Evolutionary conservation across 306 rosid species (phyloP).

Genomic region (Sphenostylis stenocarpa): DNA sequence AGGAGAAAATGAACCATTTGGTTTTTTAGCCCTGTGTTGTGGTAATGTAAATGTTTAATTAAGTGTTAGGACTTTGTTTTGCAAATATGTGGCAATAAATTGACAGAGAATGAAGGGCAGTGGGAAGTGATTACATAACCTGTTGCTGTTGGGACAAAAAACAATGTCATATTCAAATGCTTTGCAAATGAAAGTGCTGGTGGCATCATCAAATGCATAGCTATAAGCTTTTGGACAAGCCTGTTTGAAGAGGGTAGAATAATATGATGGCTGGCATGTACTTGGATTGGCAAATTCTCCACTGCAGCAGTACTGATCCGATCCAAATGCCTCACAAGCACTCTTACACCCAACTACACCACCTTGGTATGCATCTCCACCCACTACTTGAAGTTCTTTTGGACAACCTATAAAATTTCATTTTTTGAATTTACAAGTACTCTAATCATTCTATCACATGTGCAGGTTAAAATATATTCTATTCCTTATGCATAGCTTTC

Average conservation of each 20-base stretch:
- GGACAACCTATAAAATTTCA: conserved; percentile 66
- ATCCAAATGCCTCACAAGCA: conserved; percentile 87
- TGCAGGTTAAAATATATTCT: not conserved
- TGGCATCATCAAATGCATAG: conserved; percentile 88
- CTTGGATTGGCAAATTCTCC: conserved; percentile 83
- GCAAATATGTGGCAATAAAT: not conserved
- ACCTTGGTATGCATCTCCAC: conserved; percentile 46
- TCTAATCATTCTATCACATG: not conserved
- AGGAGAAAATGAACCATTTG: conserved; percentile 34
- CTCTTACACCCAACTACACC: conserved; percentile 81
- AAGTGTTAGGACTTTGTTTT: not conserved
- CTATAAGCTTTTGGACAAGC: conserved; percentile 97
- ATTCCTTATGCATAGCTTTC: not conserved
- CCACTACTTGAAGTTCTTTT: conserved; percentile 88
- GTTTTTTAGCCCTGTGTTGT: conserved; percentile 40
- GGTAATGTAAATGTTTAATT: conserved; percentile 10
- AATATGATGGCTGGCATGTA: conserved; percentile 72
- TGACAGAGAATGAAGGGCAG: not conserved
- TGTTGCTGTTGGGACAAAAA: conserved; percentile 61
- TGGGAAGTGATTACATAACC: conserved; percentile 27
- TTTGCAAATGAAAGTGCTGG: conserved; percentile 89
- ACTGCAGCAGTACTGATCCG: conserved; percentile 81
- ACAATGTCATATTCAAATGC: conserved; percentile 72
- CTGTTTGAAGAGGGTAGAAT: conserved; percentile 74
- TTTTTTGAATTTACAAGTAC: not conserved